These are phyloP conservation scores for Chloris gayana DNA, from an alignment of 176 grass and related monocot genomes.

Conservation along the genomic window DNA sequence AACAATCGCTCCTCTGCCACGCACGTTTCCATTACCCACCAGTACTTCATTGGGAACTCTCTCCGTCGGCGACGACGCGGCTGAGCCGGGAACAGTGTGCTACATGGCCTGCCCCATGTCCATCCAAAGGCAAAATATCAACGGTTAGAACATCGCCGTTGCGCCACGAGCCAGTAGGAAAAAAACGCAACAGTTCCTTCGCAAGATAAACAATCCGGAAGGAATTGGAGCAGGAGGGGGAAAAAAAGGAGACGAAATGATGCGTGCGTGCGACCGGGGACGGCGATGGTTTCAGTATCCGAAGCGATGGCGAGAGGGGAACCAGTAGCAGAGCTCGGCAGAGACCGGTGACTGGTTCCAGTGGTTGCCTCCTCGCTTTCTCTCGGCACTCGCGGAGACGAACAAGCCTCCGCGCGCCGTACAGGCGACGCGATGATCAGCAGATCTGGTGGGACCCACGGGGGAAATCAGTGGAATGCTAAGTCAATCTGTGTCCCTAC, in stretches of 20 bases:
- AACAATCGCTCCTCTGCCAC: background rate
- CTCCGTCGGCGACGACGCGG: background rate
- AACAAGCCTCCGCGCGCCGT: constrained; percentile 9
- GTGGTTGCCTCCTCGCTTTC: constrained; percentile 57
- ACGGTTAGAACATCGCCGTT: background rate
- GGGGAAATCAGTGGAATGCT: constrained; percentile 19
- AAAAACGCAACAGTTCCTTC: background rate
- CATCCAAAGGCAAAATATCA: background rate
- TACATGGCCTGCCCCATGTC: background rate
- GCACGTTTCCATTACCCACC: background rate
- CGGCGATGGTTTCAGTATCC: constrained; percentile 40
- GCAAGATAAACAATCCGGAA: background rate
- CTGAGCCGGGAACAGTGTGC: background rate
- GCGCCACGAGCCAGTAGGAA: background rate
- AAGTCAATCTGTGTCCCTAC: constrained; percentile 37
- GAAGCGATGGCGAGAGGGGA: constrained; percentile 26
- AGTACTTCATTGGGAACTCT: background rate
- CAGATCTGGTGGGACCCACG: constrained; percentile 18
- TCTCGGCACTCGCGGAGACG: constrained; percentile 5
- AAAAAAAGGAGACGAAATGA: background rate
- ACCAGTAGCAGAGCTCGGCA: background rate
- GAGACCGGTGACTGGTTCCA: background rate
- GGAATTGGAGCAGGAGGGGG: background rate
- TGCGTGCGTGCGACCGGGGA: background rate
- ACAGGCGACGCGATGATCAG: constrained; percentile 29